phyloP scores from a whole-genome alignment of 805 yeast genomes.

The Nakazawaea pomicola region DNA sequence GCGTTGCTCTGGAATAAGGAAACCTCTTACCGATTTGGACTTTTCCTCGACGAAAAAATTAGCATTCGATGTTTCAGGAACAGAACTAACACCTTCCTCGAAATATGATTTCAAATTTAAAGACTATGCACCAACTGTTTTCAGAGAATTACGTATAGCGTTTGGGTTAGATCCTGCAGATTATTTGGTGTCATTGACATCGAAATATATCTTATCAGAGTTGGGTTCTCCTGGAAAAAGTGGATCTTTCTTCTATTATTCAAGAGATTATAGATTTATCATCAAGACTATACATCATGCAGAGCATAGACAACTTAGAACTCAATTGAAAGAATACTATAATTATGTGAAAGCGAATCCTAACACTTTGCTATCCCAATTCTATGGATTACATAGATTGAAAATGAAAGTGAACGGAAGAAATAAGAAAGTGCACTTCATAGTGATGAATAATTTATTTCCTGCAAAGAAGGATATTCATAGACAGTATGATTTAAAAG shows the following conservation, averaged over 20 bases:
- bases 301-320: constrained; percentile 81
- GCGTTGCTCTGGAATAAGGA: constrained; percentile 80
- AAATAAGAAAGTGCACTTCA: constrained; percentile 75
- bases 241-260: constrained; percentile 93
- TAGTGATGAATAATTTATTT: constrained; percentile 95
- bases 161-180: constrained; percentile 96
- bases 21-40: constrained; percentile 64
- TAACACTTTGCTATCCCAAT: constrained; percentile 86
- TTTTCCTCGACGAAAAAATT: constrained; percentile 71
- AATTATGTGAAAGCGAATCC: constrained; percentile 79
- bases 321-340: constrained; percentile 70
- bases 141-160: constrained; percentile 70
- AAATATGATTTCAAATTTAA: constrained; percentile 95
- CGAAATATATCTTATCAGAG: constrained; percentile 87
- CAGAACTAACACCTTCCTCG: constrained; percentile 86
- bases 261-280: constrained; percentile 88
- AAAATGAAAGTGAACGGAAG: constrained; percentile 57
- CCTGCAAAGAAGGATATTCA: constrained; percentile 93
- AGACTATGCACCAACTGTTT: constrained; percentile 93
- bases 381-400: constrained; percentile 91
- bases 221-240: constrained; percentile 95
- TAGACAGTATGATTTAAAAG: constrained; percentile 84
- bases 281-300: constrained; percentile 93
- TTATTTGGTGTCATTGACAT: constrained; percentile 85
- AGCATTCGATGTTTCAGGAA: constrained; percentile 83